Evolutionary conservation across 139 green algal species (phyloP).

Genomic region (Spirogloea muscicola): DNA sequence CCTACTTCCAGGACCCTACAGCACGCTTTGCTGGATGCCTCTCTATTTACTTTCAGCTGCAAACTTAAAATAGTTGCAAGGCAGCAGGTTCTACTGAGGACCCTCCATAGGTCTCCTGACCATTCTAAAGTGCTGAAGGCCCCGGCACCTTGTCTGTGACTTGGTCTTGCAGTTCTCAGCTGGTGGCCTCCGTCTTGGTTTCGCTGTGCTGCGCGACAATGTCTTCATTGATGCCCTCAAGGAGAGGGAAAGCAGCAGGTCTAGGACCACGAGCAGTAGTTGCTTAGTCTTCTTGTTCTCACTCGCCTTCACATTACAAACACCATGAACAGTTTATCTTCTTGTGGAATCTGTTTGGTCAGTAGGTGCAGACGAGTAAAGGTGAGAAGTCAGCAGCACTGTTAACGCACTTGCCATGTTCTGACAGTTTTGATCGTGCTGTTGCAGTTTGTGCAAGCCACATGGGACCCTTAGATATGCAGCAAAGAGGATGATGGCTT

Average conservation of each 20-base stretch:
- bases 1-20: neutral
- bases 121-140: neutral
- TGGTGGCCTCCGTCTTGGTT: constrained; percentile 22
- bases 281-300: too few relatives aligned
- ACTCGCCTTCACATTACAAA: too few relatives aligned
- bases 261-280: too few relatives aligned
- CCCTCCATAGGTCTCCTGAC: neutral
- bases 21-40: neutral
- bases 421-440: too few relatives aligned
- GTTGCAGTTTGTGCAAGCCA: too few relatives aligned
- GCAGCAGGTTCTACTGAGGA: neutral
- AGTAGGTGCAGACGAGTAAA: too few relatives aligned
- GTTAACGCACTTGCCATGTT: too few relatives aligned
- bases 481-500: constrained; percentile 17
- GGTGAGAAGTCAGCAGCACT: too few relatives aligned
- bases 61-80: too few relatives aligned
- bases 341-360: too few relatives aligned
- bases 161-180: constrained; percentile 22
- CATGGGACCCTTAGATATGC: constrained; percentile 24
- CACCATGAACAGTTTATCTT: too few relatives aligned
- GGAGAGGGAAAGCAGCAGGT: neutral
- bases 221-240: constrained; percentile 18
- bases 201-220: neutral
- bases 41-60: neutral
- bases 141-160: neutral